Base-by-base conservation (phyloP, 2,329 filamentous ascomycete genomes). In the Sordariomycetes sp. region DNA sequence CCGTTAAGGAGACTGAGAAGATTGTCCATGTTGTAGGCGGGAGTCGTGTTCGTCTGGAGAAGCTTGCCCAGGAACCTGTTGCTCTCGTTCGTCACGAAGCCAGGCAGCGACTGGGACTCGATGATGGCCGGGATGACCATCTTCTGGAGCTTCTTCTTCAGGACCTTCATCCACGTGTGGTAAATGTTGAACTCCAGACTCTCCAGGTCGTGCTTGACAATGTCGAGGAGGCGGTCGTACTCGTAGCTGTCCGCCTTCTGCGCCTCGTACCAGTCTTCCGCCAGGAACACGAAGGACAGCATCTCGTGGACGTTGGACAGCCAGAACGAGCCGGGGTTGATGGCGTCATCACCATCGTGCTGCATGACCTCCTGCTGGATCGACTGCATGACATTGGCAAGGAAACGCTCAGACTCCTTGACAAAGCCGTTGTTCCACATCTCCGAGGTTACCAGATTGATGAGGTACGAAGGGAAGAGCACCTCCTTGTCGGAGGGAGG, bases 401-500 rank as follows among this genome's bases (percentile, higher is more conserved):
- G 80, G 82, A 99, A 99, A 58, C 93, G 89, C 75, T 99, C 94
- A 3, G 94, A 97, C 74, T 99, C 94, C 78, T 99, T 99, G 66
- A 99, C 94, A 69, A 97, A 99, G 53, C 94, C 94, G 67, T 99
- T 99, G 78, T 99, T 99, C 94, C 94, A 99, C 94, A 99, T 99
- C 77, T 99, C 94, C 18, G 92, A 97, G 14, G 94, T 99, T 62
- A 99, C 94, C 61, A 99, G 81, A 73, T 99, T 99, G 79, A 99
- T 99, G 66, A 99, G 86, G 72, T 97, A 99, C 11, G 94, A 93
- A 37, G 94, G 94, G 86, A 99, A 99, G 57, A 99, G 80, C 24
- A 99, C 93, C 72, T 99, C 94, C 77, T 99, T 99, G 75, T 99
- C 94, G 20, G 91, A 96, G 12, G 94, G 93, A 57, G 92, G 88